Conservation (phyloP, 495 filamentous ascomycete species). For the Penicillium arizonense region DNA sequence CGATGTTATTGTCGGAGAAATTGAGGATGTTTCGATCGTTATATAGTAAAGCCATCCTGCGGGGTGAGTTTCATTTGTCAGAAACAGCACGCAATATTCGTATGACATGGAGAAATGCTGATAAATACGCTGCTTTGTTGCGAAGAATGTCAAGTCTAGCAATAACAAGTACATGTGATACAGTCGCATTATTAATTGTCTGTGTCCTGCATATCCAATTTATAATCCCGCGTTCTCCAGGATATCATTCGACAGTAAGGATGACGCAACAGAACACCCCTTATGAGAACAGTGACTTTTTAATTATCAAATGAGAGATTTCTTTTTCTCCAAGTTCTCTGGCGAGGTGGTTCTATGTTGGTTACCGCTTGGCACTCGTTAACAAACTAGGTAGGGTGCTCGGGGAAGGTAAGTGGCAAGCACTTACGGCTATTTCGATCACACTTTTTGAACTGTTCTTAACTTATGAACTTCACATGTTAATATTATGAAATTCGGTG, state of each 20-base stretch:
- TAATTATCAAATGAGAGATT: too few relatives aligned
- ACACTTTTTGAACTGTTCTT: too few relatives aligned
- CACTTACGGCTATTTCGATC: too few relatives aligned
- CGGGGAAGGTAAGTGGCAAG: too few relatives aligned
- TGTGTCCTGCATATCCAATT: neutral
- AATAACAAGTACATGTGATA: neutral
- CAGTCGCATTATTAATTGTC: neutral
- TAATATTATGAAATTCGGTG: too few relatives aligned
- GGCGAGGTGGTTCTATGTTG: too few relatives aligned
- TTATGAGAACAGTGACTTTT: too few relatives aligned
- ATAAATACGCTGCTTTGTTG: conserved; percentile 16
- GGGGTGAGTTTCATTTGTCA: conserved; percentile 31
- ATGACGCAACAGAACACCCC: neutral
- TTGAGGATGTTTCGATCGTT: neutral
- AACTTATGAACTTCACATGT: too few relatives aligned
- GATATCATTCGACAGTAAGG: neutral
- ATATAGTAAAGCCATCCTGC: conserved; percentile 18
- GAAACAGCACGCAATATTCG: conserved; percentile 34
- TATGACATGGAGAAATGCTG: conserved; percentile 26
- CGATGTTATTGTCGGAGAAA: neutral
- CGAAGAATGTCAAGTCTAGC: too few relatives aligned
- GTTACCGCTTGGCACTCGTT: too few relatives aligned
- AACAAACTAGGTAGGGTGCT: too few relatives aligned
- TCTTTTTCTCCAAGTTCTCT: too few relatives aligned
- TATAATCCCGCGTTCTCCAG: neutral